A percentile compares a stretch with the other conserved stretches of the same genome.
Conservation (phyloP, 306 rosid species). For the Cicer cuneatum region DNA sequence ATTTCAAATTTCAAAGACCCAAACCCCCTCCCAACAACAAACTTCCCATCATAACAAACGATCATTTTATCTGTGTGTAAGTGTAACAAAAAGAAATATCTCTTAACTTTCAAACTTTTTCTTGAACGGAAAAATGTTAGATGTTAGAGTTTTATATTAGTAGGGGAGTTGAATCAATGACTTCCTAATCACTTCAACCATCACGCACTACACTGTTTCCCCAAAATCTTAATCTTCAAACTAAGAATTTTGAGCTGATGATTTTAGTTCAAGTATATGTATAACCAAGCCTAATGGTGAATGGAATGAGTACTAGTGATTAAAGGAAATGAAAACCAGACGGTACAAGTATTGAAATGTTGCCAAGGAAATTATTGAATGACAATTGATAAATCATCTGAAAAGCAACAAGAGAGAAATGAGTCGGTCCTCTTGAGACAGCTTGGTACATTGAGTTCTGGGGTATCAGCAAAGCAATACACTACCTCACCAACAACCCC, state of each 20-base stretch:
- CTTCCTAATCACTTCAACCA: neutral
- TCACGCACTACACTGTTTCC: neutral
- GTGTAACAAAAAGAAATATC: slow-evolving; percentile 11
- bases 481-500: neutral
- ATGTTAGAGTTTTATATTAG: neutral
- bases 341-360: neutral
- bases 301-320: neutral
- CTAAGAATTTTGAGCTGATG: neutral
- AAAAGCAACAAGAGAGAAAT: slow-evolving; percentile 16
- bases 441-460: slow-evolving; percentile 2
- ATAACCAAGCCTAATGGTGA: slow-evolving; percentile 14
- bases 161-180: neutral
- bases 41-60: neutral
- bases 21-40: slow-evolving; percentile 20
- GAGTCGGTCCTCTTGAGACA: neutral
- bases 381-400: slow-evolving; percentile 18
- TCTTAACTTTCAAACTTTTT: neutral
- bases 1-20: neutral
- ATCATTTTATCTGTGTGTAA: neutral
- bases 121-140: neutral
- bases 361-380: neutral
- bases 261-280: slow-evolving; percentile 12
- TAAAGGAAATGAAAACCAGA: slow-evolving; percentile 33
- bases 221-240: slow-evolving; percentile 8
- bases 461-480: neutral